Evolutionary conservation across 108 stramenopile species (phyloP).

Genomic region (Skeletonema costatum): DNA sequence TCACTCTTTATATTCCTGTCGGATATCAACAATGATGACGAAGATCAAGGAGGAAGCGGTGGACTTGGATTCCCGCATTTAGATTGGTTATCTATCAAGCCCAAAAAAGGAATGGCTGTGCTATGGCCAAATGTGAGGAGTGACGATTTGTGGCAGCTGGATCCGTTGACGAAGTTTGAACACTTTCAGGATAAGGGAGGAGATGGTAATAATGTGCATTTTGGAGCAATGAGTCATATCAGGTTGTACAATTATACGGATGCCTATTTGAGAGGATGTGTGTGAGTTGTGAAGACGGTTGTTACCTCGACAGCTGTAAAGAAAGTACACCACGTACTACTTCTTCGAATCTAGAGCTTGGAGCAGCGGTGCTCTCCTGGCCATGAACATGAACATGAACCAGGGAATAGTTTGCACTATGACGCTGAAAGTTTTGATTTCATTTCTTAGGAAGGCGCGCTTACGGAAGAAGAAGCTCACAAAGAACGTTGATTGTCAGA

Average conservation of each 20-base stretch:
- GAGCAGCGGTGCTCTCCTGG: no score
- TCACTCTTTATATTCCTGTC: constrained; percentile 49
- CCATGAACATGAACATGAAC: no score
- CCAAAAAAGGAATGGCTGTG: constrained; percentile 35
- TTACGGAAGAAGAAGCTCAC: no score
- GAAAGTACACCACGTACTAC: no score
- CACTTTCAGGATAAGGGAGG: neutral
- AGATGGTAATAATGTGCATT: constrained; percentile 4
- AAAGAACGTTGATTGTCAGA: no score
- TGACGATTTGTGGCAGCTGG: constrained; percentile 20
- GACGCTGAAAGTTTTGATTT: no score
- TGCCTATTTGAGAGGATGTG: constrained; percentile 35
- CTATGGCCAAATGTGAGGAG: constrained; percentile 45
- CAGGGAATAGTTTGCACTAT: no score
- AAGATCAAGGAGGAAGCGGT: constrained; percentile 20
- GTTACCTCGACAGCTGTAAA: neutral
- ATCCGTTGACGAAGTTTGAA: constrained; percentile 38
- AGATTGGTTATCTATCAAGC: constrained; percentile 45
- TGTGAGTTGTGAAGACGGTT: constrained; percentile 11
- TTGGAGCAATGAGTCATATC: constrained; percentile 22
- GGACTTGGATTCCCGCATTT: constrained; percentile 53
- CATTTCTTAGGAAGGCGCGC: no score
- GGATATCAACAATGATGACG: constrained; percentile 2
- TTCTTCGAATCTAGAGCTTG: neutral
- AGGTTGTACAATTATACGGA: constrained; percentile 39